Base-by-base conservation (phyloP, 805 yeast species). In the Sungouiella thailandica region DNA sequence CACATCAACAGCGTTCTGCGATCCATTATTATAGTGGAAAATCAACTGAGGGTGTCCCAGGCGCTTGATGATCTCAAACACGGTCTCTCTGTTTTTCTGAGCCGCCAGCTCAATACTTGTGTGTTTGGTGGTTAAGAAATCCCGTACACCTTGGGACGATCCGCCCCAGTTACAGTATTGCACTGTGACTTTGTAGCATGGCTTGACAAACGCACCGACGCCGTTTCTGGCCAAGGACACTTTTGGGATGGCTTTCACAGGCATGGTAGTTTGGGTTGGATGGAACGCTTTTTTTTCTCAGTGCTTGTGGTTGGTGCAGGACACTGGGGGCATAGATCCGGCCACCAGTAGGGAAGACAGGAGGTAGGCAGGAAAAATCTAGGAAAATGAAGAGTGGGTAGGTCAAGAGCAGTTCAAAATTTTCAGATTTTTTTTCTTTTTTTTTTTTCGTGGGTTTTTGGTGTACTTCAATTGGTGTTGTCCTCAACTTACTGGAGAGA, bases 101-200 rank as follows among this genome's bases (percentile, higher is more conserved):
- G 96, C 93, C 37, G 85, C 60, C 27, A 70, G 65, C 26, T 48
- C 48, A 35, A 93, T 62, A 11, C 26, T 28, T 8, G 37, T 25
- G 5, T 15, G 20, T 7, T 17, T 7, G 25, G 32, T 37, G 17
- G 39, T 26, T 27, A 46, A 37, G 20, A 46, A 41, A 27, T 46
- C 49, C 53, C 88, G 69, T 64, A 88, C 74, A 3, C 97, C 97
- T 33, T 70, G 70, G 1, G 97, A 89, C 2, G 95, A 83, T 15
- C 97, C 97, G 27, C 97, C 97, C 81, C 94, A 83, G 69, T 93
- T 88, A 65, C 96, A 88, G 63, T 80, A 93, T 40, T 84, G 82
- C 29, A 93, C 57, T 1, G 81, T 72, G 33, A 93, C 72, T 52
- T 74, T 77, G 48, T 74, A 77, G 65, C 97, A 88, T 25, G 89